A percentile compares a stretch with the other conserved stretches of the same genome.
phyloP scores from a whole-genome alignment of 768 basidiomycete genomes.

The Saitozyma sp. region DNA sequence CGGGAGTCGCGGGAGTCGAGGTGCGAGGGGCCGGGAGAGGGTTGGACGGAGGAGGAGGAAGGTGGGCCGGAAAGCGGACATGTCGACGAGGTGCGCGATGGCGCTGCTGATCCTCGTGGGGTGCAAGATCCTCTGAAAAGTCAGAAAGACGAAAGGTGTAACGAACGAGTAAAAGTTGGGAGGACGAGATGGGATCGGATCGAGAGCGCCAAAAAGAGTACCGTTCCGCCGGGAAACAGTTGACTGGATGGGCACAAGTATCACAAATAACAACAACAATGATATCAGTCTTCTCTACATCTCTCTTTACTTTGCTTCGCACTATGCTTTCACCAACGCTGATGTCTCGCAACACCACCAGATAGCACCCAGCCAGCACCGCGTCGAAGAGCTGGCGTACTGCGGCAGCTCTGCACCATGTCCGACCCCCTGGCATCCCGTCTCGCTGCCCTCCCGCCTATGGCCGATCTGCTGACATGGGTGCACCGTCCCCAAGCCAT shows the following conservation, averaged over 20 bases:
- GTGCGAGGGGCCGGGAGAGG: not conserved
- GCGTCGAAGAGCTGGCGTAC: no score
- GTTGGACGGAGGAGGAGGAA: constrained; percentile 4
- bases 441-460: constrained; percentile 13
- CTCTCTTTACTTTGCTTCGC: no score
- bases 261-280: no score
- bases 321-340: not conserved
- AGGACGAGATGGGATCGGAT: not conserved
- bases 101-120: no score
- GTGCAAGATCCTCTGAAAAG: not conserved
- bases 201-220: not conserved
- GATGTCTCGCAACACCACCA: not conserved
- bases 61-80: not conserved
- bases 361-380: no score
- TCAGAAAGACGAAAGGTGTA: not conserved
- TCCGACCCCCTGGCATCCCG: not conserved
- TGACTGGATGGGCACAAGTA: no score
- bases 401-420: not conserved
- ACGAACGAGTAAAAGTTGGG: not conserved
- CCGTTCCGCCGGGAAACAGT: not conserved
- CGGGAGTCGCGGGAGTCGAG: not conserved
- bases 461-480: constrained; percentile 26
- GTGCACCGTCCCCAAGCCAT: constrained; percentile 39
- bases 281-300: no score
- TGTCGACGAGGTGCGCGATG: not conserved